Evolutionary conservation across 345 rosid genomes (phyloP), one percentile per base, ranked within the genome.

Genomic region (Arabidopsis arenosa): DNA sequence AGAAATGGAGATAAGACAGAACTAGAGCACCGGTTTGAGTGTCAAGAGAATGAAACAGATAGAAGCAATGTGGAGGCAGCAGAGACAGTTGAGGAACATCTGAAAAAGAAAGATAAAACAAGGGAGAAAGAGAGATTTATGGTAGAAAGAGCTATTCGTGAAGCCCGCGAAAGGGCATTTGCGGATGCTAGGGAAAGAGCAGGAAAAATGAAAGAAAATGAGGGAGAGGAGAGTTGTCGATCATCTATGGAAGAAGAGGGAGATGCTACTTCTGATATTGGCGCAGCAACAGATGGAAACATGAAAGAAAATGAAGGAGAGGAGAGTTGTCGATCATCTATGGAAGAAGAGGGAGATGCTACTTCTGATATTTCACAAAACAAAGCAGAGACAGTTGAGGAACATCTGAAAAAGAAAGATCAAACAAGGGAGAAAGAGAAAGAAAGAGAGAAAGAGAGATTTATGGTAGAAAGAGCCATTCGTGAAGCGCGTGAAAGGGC

Each of bases 401-500:
- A 83, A 47, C 68, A 58, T 32, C 57, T 21, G 33, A 80, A 58
- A 58, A 83, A 77, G 90, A 84, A 55, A 64, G 87, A 88, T 70
- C 88, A 82, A 68, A 76, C 65, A 67, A 91, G 78, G 73, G 87
- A 70, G 71, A 82, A 74, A 74, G 89, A 83, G 74, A 80, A 79
- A 72, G 91, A 86, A 70, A 86, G 68, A 26, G 93, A 86, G 69
- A 90, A 81, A 65, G 96, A 89, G 80, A 85, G 97, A 80, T 45
- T 80, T 66, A 95, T 86, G 82, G 98, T 92, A 53, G 96, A 90
- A 79, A 89, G 97, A 83, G 98, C 93, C 61, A 89, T 94, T 26
- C 84, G 92, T 60, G 98, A 94, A 84, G 98, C 95, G 56, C 92
- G 97, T 35, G 96, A 86, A 86, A 86, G 98, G 71, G 97, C 97